Evolutionary conservation across 306 rosid genomes (phyloP), one percentile per base, ranked within the genome.

Genomic region (Acmispon strigosus): DNA sequence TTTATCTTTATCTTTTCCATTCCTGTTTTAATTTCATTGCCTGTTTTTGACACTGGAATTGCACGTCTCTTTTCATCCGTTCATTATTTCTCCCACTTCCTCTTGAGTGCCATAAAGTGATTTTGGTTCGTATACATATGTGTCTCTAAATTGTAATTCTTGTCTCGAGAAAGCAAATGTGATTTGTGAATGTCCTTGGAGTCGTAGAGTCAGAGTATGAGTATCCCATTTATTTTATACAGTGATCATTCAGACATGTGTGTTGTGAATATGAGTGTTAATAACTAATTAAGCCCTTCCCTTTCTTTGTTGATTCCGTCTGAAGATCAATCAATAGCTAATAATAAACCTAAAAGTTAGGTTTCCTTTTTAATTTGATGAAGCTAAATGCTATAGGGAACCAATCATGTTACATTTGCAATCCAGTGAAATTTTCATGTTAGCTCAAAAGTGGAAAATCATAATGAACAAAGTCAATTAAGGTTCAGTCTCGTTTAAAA

Each of bases 401-500:
- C 64, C 17, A 13, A 36, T 64, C 15, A 10, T 8, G 37, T 70
- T n/a, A 8, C 32, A 29, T 4, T 70, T 77, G 37, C 12, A 49
- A 54, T 19, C 51, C 17, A 16, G 27, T 14, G 61, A 27, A 55
- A 19, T 59, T 16, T 64, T 49, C 20, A 62, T 32, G 45, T 53
- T 59, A 71, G 71, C 50, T 66, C 37, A 66, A 65, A 78, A 76
- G 72, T 49, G 74, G 67, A 61, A 61, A 54, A 76, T 60, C 66
- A 79, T 82, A 61, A 72, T 77, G 72, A 77, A 70, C 1, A 69
- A 79, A 74, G 80, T 27, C 72, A 83, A 77, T 81, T 44, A 76
- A 54, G 71, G 81, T 82, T 76, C 84, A 76, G 66, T 76, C 79
- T 71, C 76, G 56, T 42, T 74, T 83, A 81, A 83, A 84, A 66